Evolutionary conservation across 306 rosid species (phyloP).

Genomic region (Malus sieversii): DNA sequence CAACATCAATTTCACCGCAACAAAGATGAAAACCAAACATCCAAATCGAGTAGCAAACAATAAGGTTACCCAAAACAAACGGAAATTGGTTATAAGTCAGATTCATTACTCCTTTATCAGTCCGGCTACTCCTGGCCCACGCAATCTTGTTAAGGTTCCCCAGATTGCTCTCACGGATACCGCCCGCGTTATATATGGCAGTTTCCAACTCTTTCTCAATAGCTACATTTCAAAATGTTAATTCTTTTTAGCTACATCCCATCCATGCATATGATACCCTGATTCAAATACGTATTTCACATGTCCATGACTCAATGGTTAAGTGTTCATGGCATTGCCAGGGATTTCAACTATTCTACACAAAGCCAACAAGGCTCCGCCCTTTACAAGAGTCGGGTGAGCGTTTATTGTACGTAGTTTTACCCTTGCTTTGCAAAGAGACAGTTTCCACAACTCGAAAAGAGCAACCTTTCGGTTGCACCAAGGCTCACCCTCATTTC

Average conservation of each 20-base stretch:
- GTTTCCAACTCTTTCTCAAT: constrained; percentile 78
- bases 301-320: not conserved
- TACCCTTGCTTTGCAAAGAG: too few species aligned
- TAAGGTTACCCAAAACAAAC: not conserved
- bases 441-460: too few species aligned
- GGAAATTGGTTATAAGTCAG: constrained; percentile 4
- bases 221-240: constrained; percentile 53
- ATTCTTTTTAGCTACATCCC: constrained; percentile 22
- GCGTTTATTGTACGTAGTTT: too few species aligned
- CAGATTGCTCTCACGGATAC: constrained; percentile 66
- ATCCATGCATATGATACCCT: constrained; percentile 18
- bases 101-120: constrained; percentile 83
- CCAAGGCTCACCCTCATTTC: not conserved
- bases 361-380: too few species aligned
- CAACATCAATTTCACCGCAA: constrained; percentile 2
- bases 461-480: too few species aligned
- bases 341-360: not conserved
- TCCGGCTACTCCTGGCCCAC: constrained; percentile 93
- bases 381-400: too few species aligned
- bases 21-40: not conserved
- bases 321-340: not conserved
- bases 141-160: constrained; percentile 72
- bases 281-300: constrained; percentile 14
- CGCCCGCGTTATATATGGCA: constrained; percentile 83
- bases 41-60: not conserved